These are phyloP conservation scores for Pseudogymnoascus sp. DNA, from an alignment of 2,329 filamentous ascomycete species.

Conservation along the genomic window DNA sequence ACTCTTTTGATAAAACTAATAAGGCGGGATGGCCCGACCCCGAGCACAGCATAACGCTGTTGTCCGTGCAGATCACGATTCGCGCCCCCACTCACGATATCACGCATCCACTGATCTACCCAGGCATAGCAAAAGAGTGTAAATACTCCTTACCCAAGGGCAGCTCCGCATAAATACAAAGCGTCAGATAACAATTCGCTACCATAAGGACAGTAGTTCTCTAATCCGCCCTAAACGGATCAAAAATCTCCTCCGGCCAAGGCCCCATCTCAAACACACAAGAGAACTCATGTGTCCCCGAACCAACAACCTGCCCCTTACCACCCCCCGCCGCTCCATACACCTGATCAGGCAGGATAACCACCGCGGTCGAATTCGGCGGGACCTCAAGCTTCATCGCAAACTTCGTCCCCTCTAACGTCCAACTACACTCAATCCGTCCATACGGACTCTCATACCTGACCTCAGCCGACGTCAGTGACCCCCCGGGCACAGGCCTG, in stretches of 20 bases:
- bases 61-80: no score
- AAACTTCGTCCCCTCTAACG: slow-evolving; percentile 14
- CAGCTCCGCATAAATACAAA: no score
- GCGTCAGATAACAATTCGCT: not conserved
- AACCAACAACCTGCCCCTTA: slow-evolving; percentile 8
- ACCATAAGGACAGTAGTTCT: not conserved
- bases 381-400: slow-evolving; percentile 18
- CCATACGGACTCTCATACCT: slow-evolving; percentile 28
- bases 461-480: slow-evolving; percentile 26
- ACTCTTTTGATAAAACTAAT: no score
- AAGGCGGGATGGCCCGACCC: no score
- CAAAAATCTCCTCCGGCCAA: slow-evolving; percentile 7
- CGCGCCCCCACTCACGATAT: no score
- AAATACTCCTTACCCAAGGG: no score
- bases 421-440: slow-evolving; percentile 21
- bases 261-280: slow-evolving; percentile 7
- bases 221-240: not conserved
- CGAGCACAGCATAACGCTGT: no score
- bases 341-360: slow-evolving; percentile 15
- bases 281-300: slow-evolving; percentile 10
- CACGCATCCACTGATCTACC: no score
- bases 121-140: no score
- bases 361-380: slow-evolving; percentile 18
- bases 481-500: slow-evolving; percentile 28
- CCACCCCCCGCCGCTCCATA: not conserved